These are phyloP conservation scores for Trichoderma lentiforme DNA, from an alignment of 2,329 filamentous ascomycete genomes.

Conservation along the genomic window DNA sequence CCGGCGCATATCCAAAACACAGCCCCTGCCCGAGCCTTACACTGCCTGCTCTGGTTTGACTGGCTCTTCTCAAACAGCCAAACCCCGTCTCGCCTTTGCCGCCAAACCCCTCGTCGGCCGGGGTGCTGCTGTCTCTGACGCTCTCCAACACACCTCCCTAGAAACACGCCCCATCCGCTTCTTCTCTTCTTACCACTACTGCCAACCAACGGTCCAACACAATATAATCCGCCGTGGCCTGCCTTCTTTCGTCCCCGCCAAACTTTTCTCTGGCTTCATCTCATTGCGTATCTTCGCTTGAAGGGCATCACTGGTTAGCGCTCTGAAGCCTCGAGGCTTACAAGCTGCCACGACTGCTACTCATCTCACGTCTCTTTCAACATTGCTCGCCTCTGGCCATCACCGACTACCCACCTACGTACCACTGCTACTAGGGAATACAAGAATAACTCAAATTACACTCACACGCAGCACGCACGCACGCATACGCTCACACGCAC, in stretches of 20 bases:
- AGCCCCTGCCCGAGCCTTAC: slow-evolving; percentile 19
- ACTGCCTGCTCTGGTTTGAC: slow-evolving; percentile 14
- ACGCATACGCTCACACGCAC: background rate
- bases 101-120: slow-evolving; percentile 22
- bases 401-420: background rate
- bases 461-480: background rate
- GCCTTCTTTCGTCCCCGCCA: slow-evolving; percentile 17
- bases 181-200: slow-evolving; percentile 16
- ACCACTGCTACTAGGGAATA: background rate
- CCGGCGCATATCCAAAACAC: slow-evolving; percentile 27
- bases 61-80: slow-evolving; percentile 18
- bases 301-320: background rate
- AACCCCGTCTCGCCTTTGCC: slow-evolving; percentile 23
- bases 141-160: slow-evolving; percentile 19
- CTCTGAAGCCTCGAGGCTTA: slow-evolving; percentile 15
- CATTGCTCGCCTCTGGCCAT: background rate
- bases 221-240: slow-evolving; percentile 19
- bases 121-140: slow-evolving; percentile 11
- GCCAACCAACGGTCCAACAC: slow-evolving; percentile 15
- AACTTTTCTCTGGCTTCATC: slow-evolving; percentile 18
- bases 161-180: slow-evolving; percentile 17
- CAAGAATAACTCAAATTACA: background rate
- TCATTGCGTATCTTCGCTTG: slow-evolving; percentile 16
- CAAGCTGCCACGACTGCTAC: slow-evolving; percentile 9
- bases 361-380: background rate